Evolutionary conservation across 2,329 filamentous ascomycete genomes (phyloP), one percentile per base, ranked within the genome.

Genomic region (Penicillium sp.): DNA sequence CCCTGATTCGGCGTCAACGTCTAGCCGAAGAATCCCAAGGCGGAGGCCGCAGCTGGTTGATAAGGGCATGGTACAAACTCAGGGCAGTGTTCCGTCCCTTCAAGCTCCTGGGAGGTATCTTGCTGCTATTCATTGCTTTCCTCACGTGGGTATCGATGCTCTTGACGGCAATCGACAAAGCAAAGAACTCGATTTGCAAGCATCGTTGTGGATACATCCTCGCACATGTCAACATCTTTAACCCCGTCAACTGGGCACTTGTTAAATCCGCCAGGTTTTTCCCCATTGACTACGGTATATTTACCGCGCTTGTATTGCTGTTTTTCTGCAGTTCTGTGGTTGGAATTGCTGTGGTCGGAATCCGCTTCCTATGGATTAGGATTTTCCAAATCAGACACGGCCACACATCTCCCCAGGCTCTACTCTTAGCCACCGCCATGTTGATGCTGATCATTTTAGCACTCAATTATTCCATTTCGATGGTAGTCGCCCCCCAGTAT

Each of bases 401-500:
- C 29, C 86, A 92, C 64, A 97, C 93, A 1, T 88, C 90, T 0
- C 94, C 94, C 0, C 94, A 97, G 72, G 94, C 93, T 1, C 81
- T 99, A 7, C 84, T 99, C 52, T 86, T 97, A 70, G 89, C 91
- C 2, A 97, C 93, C 0, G 90, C 95, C 11, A 86, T 99, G 79
- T 82, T 99, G 45, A 93, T 91, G 0, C 82, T 97, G 61, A 93
- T 95, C 63, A 90, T 90, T 2, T 79, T 99, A 42, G 94, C 90
- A 34, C 88, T 96, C 74, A 96, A 97, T 77, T 99, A 97, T 73
- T 86, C 90, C 9, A 80, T 97, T 40, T 89, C 90, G 55, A 96
- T 95, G 88, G 82, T 97, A 60, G 86, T 96, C n/a, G 94, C 92
- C 6, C 94, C 94, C 1, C 92, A 97, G 70, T 99, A 99, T 72